Percentiles rank a stretch among this genome's conserved stretches.
Evolutionary conservation across 2,329 filamentous ascomycete genomes (phyloP).

Genomic region (Tolypocladium cylindrosporum): DNA sequence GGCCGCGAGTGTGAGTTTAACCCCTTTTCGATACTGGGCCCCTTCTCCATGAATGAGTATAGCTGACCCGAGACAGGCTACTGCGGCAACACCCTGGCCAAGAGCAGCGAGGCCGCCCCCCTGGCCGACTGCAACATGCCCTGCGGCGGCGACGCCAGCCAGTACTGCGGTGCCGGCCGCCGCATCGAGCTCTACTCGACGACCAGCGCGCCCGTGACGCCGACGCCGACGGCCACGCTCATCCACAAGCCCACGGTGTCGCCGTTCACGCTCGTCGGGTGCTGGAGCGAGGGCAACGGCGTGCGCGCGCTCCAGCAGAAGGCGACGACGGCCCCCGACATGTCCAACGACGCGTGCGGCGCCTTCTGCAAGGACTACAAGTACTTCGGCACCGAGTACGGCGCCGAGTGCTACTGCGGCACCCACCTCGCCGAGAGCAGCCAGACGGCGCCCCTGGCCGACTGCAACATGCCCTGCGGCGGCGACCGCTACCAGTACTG

Average conservation of each 20-base stretch:
- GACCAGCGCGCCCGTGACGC: slow-evolving; percentile 20
- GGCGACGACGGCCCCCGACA: slow-evolving; percentile 13
- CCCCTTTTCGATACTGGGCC: neutral
- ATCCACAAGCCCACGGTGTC: slow-evolving; percentile 12
- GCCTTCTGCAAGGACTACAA: slow-evolving; percentile 23
- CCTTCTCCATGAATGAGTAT: too few relatives aligned
- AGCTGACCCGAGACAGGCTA: slow-evolving; percentile 21
- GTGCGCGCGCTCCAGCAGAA: slow-evolving; percentile 22
- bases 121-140: slow-evolving; percentile 25
- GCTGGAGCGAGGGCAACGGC: slow-evolving; percentile 27
- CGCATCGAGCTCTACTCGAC: slow-evolving; percentile 34
- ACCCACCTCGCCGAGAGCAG: slow-evolving; percentile 17
- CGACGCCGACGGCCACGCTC: slow-evolving; percentile 17
- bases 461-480: slow-evolving; percentile 24
- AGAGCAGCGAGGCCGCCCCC: slow-evolving; percentile 16
- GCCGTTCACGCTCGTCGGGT: slow-evolving; percentile 25
- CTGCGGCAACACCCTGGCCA: slow-evolving; percentile 33
- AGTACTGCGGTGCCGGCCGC: slow-evolving; percentile 32
- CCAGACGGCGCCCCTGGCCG: slow-evolving; percentile 14
- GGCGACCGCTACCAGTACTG: slow-evolving; percentile 23
- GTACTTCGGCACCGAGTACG: slow-evolving; percentile 32
- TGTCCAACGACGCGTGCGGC: slow-evolving; percentile 24
- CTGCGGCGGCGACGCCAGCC: slow-evolving; percentile 28
- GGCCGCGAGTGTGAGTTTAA: slow-evolving; percentile 34
- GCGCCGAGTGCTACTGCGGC: slow-evolving; percentile 28